phyloP scores from a whole-genome alignment of 2,329 filamentous ascomycete species.

The Penicillium sp. region DNA sequence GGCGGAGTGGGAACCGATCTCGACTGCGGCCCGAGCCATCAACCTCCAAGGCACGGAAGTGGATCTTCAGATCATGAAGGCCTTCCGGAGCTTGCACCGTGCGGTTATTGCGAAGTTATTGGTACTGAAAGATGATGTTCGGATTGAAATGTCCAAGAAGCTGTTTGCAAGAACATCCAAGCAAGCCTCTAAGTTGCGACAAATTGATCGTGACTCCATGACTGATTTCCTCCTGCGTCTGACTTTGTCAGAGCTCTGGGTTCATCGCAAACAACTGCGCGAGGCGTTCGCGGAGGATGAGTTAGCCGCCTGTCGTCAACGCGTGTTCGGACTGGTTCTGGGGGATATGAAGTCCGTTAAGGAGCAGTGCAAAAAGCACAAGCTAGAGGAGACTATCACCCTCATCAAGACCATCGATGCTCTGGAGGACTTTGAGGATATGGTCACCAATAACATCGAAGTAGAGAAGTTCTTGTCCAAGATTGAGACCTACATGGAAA shows the following conservation, averaged over 20 bases:
- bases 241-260: constrained; percentile 36
- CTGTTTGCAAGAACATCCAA: constrained; percentile 33
- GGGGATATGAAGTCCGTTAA: constrained; percentile 37
- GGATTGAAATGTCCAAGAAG: constrained; percentile 35
- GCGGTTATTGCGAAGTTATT: constrained; percentile 37
- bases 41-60: constrained; percentile 30
- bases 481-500: constrained; percentile 37
- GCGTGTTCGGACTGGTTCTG: constrained; percentile 35
- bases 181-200: constrained; percentile 31
- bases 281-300: constrained; percentile 30
- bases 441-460: constrained; percentile 33
- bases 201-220: constrained; percentile 35
- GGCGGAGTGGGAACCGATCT: constrained; percentile 36
- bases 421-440: constrained; percentile 41
- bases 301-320: constrained; percentile 32
- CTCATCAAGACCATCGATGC: constrained; percentile 39
- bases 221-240: constrained; percentile 37
- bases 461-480: constrained; percentile 37
- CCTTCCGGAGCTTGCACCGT: constrained; percentile 37
- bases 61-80: constrained; percentile 37
- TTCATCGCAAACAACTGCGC: constrained; percentile 31
- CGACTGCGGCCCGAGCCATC: constrained; percentile 37
- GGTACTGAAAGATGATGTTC: constrained; percentile 34
- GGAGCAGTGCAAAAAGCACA: constrained; percentile 35
- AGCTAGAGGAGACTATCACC: constrained; percentile 33